Base-by-base conservation (phyloP, 2,329 filamentous ascomycete species). In the Talaromyces verruculosus region DNA sequence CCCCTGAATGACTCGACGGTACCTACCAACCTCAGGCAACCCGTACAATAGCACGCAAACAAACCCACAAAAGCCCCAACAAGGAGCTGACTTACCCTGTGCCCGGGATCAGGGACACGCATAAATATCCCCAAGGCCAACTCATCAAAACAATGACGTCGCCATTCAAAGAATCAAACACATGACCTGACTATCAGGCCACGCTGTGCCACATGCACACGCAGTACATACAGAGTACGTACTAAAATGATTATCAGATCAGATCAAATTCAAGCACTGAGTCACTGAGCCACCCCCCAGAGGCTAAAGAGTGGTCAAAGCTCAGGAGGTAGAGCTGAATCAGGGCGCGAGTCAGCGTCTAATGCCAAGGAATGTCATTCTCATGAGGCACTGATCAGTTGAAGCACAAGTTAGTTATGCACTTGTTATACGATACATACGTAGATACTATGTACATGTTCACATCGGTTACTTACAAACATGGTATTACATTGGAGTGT, bases 261-360 rank as follows among this genome's bases (percentile, higher is more conserved):
- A 33, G 33, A 55, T 30, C 8, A 37, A 8, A 33, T 33, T 33
- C 1, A 7, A 8, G 7, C 30, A 33, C 30, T 30, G 30, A 33
- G 7, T 25, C 25, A 25, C n/a, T 37, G n/a, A 57, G 53, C 53
- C 53, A 39, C 53, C 33, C 53, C 53, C 53, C 53, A 57, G 51
- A 35, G 28, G 53, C 55, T 25, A 37, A 4, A 28, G 55, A 5
- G 8, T 13, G 17, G 25, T 51, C 25, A 28, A 28, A 51, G 47
- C 47, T 59, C 10, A 1, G n/a, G 33, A 25, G n/a, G 30, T 57
- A 57, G 33, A 57, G n/a, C 53, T 57, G 53, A 57, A 25, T 39
- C 53, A 57, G 53, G 30, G 53, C 49, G 33, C n/a, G 53, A 57
- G 33, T 57, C 53, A 57, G 53, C 19, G 53, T 19, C 30, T 33